Conservation (phyloP, 2,329 filamentous ascomycete genomes). For the Trichoderma lentiforme region DNA sequence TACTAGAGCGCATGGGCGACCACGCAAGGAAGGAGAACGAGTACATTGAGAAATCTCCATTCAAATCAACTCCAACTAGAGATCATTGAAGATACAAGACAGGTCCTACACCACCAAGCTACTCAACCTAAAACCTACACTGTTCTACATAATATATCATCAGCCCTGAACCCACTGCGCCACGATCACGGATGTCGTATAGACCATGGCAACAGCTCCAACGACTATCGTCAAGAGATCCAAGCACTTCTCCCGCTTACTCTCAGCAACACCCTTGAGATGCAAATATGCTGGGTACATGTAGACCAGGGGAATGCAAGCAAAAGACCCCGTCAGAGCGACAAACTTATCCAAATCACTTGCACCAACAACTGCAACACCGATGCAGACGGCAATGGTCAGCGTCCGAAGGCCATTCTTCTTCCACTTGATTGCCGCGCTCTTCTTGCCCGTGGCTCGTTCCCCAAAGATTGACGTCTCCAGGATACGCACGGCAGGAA, state of each 20-base stretch:
- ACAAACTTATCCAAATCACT: conserved; percentile 72
- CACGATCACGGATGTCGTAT: conserved; percentile 63
- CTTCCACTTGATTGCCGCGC: conserved; percentile 66
- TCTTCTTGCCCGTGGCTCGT: conserved; percentile 62
- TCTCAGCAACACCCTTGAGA: conserved; percentile 62
- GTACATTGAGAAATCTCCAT: neutral
- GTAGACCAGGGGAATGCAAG: conserved; percentile 73
- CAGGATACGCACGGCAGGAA: conserved; percentile 69
- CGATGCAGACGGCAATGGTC: conserved; percentile 57
- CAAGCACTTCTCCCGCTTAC: conserved; percentile 50
- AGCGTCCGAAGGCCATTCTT: conserved; percentile 65
- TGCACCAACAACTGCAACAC: conserved; percentile 61
- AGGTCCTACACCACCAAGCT: neutral
- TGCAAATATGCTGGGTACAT: conserved; percentile 73
- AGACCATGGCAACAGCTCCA: conserved; percentile 65
- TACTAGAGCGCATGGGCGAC: neutral
- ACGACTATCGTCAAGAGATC: conserved; percentile 62
- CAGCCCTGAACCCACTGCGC: conserved; percentile 33
- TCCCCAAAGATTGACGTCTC: conserved; percentile 66
- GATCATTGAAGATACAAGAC: neutral
- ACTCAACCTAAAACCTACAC: neutral
- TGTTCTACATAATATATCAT: neutral
- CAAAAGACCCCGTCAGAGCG: conserved; percentile 68
- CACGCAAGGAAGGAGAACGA: neutral
- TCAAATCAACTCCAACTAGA: neutral